A percentile compares a stretch with the other conserved stretches of the same genome.
These are phyloP conservation scores for Plantago lanceolata DNA, from an alignment of 305 asterid species.

Conservation along the genomic window DNA sequence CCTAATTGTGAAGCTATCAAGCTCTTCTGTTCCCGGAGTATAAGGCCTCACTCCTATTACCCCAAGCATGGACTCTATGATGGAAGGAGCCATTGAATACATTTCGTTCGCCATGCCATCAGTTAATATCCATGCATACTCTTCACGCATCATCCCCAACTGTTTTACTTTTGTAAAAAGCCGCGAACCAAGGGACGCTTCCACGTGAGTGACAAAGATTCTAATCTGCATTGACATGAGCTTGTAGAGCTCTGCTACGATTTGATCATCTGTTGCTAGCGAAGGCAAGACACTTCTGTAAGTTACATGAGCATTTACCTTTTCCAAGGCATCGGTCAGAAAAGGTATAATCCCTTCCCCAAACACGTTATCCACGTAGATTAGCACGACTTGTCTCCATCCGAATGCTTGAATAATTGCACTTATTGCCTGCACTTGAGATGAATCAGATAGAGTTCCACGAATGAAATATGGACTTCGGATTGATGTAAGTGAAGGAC, in stretches of 20 bases:
- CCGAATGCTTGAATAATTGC: constrained; percentile 44
- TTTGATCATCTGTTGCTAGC: constrained; percentile 34
- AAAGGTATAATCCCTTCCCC: constrained; percentile 57
- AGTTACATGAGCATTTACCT: constrained; percentile 31
- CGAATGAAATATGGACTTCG: constrained; percentile 45
- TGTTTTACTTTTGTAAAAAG: constrained; percentile 33
- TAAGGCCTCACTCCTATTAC: constrained; percentile 54
- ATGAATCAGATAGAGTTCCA: constrained; percentile 38
- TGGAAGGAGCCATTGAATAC: constrained; percentile 25
- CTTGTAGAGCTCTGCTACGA: constrained; percentile 43
- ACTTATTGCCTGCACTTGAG: constrained; percentile 43
- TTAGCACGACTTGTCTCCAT: constrained; percentile 49
- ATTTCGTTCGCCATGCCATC: constrained; percentile 33
- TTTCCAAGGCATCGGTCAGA: constrained; percentile 41
- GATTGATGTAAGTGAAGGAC: constrained; percentile 41
- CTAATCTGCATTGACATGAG: constrained; percentile 53
- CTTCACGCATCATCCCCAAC: constrained; percentile 42
- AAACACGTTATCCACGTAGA: constrained; percentile 44
- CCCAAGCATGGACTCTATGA: constrained; percentile 49
- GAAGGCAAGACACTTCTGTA: constrained; percentile 44
- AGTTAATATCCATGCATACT: constrained; percentile 50
- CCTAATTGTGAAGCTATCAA: constrained; percentile 27
- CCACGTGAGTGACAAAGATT: constrained; percentile 46
- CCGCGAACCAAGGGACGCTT: constrained; percentile 34
- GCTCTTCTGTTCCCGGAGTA: constrained; percentile 31